Base-by-base conservation (phyloP, 1,139 yeast genomes). In the Petasospora fabianii region DNA sequence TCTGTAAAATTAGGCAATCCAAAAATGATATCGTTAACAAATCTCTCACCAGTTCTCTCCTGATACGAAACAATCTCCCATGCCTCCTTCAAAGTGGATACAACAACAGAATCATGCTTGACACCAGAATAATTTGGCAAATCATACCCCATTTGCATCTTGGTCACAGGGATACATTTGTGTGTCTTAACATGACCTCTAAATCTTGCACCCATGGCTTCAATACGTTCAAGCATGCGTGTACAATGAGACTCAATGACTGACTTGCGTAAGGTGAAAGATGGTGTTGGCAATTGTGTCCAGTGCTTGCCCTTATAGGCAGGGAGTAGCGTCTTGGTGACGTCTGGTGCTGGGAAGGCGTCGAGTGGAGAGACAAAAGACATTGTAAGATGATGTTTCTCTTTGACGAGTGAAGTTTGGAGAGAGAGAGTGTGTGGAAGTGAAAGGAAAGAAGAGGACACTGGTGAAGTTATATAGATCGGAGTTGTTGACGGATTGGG, bases 121-220 rank as follows among this genome's bases (percentile, higher is more conserved):
- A 43, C 31, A 2, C 58, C 53, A 5, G 65, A 62, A 55, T 59
- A 49, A 54, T 59, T 29, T 64, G 74, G 56, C 55, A 76, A 37
- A 46, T 60, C 54, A 60, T 69, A 59, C 0, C 75, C 76, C 38
- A 75, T 49, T 49, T 73, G 77, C 30, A 64, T 54, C 13, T 59
- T 49, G 3, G 75, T 63, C 6, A 75, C 80, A 42, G 73, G 75
- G 21, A 62, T 53, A 5, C 77, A 65, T 54, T 84, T 84, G 58
- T 83, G 90, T 1, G 94, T 84, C 60, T 84, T 84, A 20, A 84
- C 77, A 55, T 84, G 94, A 3, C 85, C 80, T 41, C 90, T 63
- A 58, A 75, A 81, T 27, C 43, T 53, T 15, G 51, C 46, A 3
- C 48, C 47, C 42, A 47, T 39, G 5, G 41, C 39, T 10, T 42